Evolutionary conservation across 169 alveolate genomes (phyloP).

Genomic region (Miamiensis avidus): DNA sequence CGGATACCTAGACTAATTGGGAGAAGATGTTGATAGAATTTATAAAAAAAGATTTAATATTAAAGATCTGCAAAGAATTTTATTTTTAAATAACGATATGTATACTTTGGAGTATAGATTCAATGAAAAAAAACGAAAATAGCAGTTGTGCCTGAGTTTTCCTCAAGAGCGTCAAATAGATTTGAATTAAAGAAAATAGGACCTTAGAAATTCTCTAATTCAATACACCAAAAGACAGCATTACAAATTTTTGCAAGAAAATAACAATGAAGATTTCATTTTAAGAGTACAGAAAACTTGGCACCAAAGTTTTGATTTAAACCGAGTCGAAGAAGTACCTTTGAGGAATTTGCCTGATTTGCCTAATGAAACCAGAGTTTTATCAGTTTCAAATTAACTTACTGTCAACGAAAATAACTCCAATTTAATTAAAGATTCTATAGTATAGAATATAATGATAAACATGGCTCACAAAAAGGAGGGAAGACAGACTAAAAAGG

Average conservation of each 20-base stretch:
- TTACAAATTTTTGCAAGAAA: neutral
- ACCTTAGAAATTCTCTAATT: neutral
- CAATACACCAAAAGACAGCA: neutral
- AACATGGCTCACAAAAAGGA: neutral
- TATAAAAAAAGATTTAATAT: too few relatives aligned
- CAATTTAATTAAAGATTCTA: neutral
- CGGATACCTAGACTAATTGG: neutral
- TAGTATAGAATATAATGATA: neutral
- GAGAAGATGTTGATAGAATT: neutral
- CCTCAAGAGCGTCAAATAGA: neutral
- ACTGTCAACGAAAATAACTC: neutral
- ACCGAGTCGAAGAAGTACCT: neutral
- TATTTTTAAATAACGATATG: neutral
- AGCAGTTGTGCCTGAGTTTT: neutral
- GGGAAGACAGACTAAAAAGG: too few relatives aligned
- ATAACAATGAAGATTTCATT: neutral
- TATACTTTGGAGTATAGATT: too few relatives aligned
- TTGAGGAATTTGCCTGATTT: neutral
- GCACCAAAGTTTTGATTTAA: neutral
- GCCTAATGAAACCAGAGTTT: neutral
- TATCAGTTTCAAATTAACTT: neutral
- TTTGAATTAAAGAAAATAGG: neutral
- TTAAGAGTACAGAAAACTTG: neutral
- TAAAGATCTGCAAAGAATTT: too few relatives aligned
- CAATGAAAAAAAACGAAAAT: neutral